These are phyloP conservation scores for Trichoderma sp. DNA, from an alignment of 2,329 filamentous ascomycete genomes.

Conservation along the genomic window DNA sequence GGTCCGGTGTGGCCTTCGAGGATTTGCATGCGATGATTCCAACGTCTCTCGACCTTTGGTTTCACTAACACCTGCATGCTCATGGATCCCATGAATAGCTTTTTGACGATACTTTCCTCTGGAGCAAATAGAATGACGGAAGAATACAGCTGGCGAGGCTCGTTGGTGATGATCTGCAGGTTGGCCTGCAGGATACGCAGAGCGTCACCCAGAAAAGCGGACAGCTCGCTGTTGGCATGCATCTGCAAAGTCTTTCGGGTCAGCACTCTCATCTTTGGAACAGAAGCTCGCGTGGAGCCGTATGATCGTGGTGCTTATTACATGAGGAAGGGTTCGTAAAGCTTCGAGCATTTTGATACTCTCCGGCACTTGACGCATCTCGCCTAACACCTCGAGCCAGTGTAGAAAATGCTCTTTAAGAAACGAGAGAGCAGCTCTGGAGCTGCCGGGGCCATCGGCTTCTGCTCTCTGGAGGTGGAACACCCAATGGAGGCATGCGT, in stretches of 20 bases:
- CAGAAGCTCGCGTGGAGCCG: neutral
- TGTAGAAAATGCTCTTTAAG: slow-evolving; percentile 45
- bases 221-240: neutral
- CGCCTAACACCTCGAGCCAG: slow-evolving; percentile 46
- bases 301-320: neutral
- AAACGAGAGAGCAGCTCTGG: slow-evolving; percentile 40
- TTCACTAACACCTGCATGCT: neutral
- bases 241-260: neutral
- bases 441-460: slow-evolving; percentile 30
- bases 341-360: neutral
- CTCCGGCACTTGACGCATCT: slow-evolving; percentile 35
- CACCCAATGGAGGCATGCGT: slow-evolving; percentile 23
- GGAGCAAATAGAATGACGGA: neutral
- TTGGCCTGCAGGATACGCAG: neutral
- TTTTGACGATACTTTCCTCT: neutral
- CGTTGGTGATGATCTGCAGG: neutral
- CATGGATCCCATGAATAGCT: neutral
- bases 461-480: slow-evolving; percentile 37
- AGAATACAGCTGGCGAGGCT: neutral
- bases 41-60: neutral
- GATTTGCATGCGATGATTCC: neutral
- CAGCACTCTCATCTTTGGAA: neutral
- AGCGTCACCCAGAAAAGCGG: neutral
- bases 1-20: neutral
- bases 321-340: neutral